phyloP scores from a whole-genome alignment of 805 yeast genomes.

The Ogataea dorogensis region DNA sequence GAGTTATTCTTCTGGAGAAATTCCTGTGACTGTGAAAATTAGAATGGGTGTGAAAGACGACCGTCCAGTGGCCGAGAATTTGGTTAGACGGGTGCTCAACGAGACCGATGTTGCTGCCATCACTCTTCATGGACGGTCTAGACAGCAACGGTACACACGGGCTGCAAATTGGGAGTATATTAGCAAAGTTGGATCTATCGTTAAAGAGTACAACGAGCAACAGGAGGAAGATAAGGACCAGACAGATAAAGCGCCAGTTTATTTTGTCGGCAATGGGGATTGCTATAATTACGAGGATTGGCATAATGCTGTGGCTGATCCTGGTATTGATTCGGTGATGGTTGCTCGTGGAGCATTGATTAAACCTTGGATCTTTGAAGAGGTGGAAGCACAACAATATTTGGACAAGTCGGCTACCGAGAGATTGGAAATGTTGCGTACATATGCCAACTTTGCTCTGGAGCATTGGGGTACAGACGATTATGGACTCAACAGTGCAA shows the following conservation, averaged over 20 bases:
- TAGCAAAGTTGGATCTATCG: slow-evolving; percentile 64
- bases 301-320: slow-evolving; percentile 63
- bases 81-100: slow-evolving; percentile 66
- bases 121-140: slow-evolving; percentile 92
- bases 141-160: slow-evolving; percentile 91
- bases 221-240: slow-evolving; percentile 60
- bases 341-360: slow-evolving; percentile 97
- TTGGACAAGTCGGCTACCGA: slow-evolving; percentile 89
- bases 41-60: slow-evolving; percentile 87
- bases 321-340: slow-evolving; percentile 89
- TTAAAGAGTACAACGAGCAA: slow-evolving; percentile 56
- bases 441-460: slow-evolving; percentile 75
- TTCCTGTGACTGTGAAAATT: slow-evolving; percentile 88
- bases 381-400: slow-evolving; percentile 83
- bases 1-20: slow-evolving; percentile 85
- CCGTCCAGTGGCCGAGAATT: slow-evolving; percentile 80
- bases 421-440: slow-evolving; percentile 70
- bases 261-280: slow-evolving; percentile 94
- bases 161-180: slow-evolving; percentile 94
- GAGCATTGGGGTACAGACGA: slow-evolving; percentile 99
- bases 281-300: slow-evolving; percentile 85
- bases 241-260: slow-evolving; percentile 60
- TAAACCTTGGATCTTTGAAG: slow-evolving; percentile 99
- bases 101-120: slow-evolving; percentile 88
- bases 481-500: slow-evolving; percentile 82